Evolutionary conservation across 495 filamentous ascomycete genomes (phyloP).

Genomic region (Barbatosphaeria neglecta): DNA sequence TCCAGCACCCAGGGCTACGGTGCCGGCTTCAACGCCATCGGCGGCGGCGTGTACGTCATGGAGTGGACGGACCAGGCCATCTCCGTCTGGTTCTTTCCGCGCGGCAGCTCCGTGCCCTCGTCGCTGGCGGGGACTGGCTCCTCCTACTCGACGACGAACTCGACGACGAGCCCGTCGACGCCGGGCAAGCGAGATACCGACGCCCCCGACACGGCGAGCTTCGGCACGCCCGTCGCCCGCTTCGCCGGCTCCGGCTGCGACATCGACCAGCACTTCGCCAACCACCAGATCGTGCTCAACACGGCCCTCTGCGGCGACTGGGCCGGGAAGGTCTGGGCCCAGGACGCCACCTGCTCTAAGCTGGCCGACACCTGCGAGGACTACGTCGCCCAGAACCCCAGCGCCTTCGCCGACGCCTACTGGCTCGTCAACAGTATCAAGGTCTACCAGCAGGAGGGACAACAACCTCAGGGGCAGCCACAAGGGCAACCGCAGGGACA

Average conservation of each 20-base stretch:
- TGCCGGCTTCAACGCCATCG: slow-evolving; percentile 55
- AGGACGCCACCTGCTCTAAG: slow-evolving; percentile 24
- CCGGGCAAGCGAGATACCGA: too few relatives aligned
- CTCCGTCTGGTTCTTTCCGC: slow-evolving; percentile 70
- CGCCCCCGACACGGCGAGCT: slow-evolving; percentile 50
- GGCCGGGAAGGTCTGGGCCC: slow-evolving; percentile 55
- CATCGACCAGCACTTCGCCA: slow-evolving; percentile 52
- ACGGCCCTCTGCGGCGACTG: slow-evolving; percentile 84
- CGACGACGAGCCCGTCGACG: too few relatives aligned
- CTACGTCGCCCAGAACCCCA: slow-evolving; percentile 55
- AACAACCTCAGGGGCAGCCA: too few relatives aligned
- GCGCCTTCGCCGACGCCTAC: slow-evolving; percentile 49
- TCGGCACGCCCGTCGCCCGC: slow-evolving; percentile 54
- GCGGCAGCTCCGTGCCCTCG: slow-evolving; percentile 27
- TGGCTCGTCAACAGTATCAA: slow-evolving; percentile 61
- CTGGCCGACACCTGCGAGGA: slow-evolving; percentile 44
- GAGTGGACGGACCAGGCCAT: slow-evolving; percentile 60
- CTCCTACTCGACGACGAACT: slow-evolving; percentile 40
- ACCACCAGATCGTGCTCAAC: slow-evolving; percentile 70
- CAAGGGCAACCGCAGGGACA: too few relatives aligned
- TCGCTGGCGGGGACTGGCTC: slow-evolving; percentile 42
- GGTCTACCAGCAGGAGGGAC: slow-evolving; percentile 40
- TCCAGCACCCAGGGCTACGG: slow-evolving; percentile 47
- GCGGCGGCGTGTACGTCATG: slow-evolving; percentile 69
- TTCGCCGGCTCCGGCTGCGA: slow-evolving; percentile 52